Percentiles rank a stretch among this genome's conserved stretches.
Conservation (phyloP, 371 early-diverging fungal species). For the Zychaea mexicana region DNA sequence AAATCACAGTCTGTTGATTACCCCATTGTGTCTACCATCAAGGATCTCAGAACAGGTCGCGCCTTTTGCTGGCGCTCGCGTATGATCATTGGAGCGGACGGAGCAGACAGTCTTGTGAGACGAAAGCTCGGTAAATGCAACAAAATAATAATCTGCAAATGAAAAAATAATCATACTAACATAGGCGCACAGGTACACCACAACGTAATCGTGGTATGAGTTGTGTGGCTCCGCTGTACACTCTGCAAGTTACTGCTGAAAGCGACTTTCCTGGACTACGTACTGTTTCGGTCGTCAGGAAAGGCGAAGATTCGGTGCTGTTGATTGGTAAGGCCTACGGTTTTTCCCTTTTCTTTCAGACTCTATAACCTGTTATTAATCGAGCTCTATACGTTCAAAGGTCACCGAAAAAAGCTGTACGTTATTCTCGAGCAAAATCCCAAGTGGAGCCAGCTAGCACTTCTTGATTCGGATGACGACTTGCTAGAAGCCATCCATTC, state of each 20-base stretch:
- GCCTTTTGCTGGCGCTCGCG: slow-evolving; percentile 25
- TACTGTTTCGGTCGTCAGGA: slow-evolving; percentile 28
- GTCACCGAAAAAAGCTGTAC: slow-evolving; percentile 29
- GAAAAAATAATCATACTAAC: not conserved
- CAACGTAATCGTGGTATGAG: not conserved
- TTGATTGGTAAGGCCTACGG: slow-evolving; percentile 24
- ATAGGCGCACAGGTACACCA: not conserved
- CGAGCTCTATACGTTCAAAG: slow-evolving; percentile 11
- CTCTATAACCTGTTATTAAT: not conserved
- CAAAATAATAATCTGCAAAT: not conserved
- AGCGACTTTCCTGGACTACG: slow-evolving; percentile 31
- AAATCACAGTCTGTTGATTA: slow-evolving; percentile 9
- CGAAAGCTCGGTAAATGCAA: slow-evolving; percentile 37
- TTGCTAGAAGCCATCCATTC: slow-evolving; percentile 23
- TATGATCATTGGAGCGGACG: slow-evolving; percentile 39
- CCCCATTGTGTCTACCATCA: slow-evolving; percentile 21
- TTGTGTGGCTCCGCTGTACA: slow-evolving; percentile 25
- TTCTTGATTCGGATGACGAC: slow-evolving; percentile 25
- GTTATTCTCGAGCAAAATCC: slow-evolving; percentile 36
- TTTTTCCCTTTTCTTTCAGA: too few relatives aligned
- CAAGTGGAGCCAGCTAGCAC: slow-evolving; percentile 32
- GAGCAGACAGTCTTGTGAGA: slow-evolving; percentile 32
- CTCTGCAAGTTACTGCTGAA: slow-evolving; percentile 23
- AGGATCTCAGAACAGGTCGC: slow-evolving; percentile 22
- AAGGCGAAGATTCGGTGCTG: slow-evolving; percentile 21